phyloP scores from a whole-genome alignment of 768 basidiomycete species.

The Amanita brunnescens region DNA sequence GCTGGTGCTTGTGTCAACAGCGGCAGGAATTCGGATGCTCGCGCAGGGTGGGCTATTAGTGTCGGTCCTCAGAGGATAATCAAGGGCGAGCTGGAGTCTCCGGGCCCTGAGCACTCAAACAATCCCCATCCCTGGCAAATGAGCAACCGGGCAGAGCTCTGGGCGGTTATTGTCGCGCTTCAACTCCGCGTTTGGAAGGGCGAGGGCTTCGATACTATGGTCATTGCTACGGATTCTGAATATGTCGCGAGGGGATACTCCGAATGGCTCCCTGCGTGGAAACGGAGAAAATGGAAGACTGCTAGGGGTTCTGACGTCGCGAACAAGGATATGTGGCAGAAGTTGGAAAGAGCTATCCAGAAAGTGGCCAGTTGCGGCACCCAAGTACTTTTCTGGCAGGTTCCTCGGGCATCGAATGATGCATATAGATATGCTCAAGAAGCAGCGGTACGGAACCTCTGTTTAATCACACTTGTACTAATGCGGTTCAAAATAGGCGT shows the following conservation, averaged over 20 bases:
- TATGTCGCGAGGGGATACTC: conserved; percentile 21
- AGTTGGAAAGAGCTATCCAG: neutral
- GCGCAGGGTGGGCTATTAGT: neutral
- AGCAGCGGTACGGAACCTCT: neutral
- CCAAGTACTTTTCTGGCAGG: neutral
- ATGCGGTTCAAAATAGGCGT: too few relatives aligned
- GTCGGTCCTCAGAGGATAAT: neutral
- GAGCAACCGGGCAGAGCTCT: neutral
- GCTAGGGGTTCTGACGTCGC: neutral
- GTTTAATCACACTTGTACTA: too few relatives aligned
- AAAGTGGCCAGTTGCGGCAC: neutral
- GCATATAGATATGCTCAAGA: neutral
- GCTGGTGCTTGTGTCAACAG: neutral
- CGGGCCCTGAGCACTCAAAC: neutral
- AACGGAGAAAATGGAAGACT: neutral
- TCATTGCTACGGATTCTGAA: conserved; percentile 22
- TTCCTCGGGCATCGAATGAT: neutral
- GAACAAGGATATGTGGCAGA: neutral
- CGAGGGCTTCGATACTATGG: conserved; percentile 22
- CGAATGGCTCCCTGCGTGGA: conserved; percentile 17
- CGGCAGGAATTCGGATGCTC: neutral
- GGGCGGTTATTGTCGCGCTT: neutral
- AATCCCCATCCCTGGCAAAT: neutral
- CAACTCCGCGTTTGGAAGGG: conserved; percentile 13
- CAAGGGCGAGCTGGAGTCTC: neutral